Base-by-base conservation (phyloP, 306 rosid genomes). In the Echinosophora koreensis region DNA sequence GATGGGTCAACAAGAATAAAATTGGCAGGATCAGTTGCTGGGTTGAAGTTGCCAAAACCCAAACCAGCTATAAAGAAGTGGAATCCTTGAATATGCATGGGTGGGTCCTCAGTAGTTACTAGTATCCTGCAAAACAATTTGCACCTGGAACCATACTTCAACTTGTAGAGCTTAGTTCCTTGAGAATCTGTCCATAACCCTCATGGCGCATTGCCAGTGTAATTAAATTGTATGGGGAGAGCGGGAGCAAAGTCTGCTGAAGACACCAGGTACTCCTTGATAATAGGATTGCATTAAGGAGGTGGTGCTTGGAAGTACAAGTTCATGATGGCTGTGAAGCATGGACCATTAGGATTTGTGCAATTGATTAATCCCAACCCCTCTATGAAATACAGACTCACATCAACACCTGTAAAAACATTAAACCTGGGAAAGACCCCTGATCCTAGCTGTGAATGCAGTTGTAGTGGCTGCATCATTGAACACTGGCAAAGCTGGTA, bases 31-130 rank as follows among this genome's bases (percentile, higher is more conserved):
- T 95, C 98, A 0, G 81, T 87, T 37, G 76, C 75, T 3, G 97
- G 97, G 88, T 95, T 95, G 78, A 88, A 95, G 79, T 95, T 95
- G 2, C 98, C 97, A 46, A 90, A 84, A 70, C 99, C 97, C 0
- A 93, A 79, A 66, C 97, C 97, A 73, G 92, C 90, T 30, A 95
- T 84, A 44, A 83, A 95, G 92, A 95, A 95, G 61, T 92, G 92
- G 75, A 87, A 90, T 51, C 97, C 97, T 77, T 95, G 99, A 73
- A 95, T 76, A 84, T 95, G 99, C 89, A 95, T 95, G 2, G 97
- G 99, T 60, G 92, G 97, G 35, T 92, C 92, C 78, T 95, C 97
- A 0, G 82, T 82, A 5, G 97, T 84, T 4, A 95, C 97, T 17
- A 92, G 97, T 95, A 52, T 95, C 99, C 80, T 95, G 99, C 3